Conservation (phyloP, 495 filamentous ascomycete species). For the Neurospora sublineolata region DNA sequence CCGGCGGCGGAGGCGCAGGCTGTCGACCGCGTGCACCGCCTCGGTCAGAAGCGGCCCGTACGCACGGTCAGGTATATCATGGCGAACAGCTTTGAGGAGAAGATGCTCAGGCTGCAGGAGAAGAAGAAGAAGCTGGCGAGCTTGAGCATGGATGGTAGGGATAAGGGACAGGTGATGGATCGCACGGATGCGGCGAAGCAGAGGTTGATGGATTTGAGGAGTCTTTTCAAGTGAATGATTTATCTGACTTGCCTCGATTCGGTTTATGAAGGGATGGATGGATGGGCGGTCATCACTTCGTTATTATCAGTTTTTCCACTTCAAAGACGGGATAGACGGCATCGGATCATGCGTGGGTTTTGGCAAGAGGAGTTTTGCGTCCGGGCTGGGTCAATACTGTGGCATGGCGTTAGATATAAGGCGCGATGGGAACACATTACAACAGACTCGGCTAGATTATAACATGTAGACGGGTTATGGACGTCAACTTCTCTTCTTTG, state of each 20-base stretch:
- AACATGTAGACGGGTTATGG: background rate
- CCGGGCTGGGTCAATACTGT: background rate
- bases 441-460: background rate
- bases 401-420: background rate
- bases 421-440: background rate
- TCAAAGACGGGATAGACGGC: background rate
- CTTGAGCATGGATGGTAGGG: conserved; percentile 60
- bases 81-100: conserved; percentile 82
- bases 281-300: background rate
- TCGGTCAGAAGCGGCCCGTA: conserved; percentile 81
- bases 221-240: conserved; percentile 64
- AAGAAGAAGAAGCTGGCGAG: conserved; percentile 86
- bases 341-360: background rate
- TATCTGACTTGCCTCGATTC: background rate
- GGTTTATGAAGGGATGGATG: background rate
- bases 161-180: conserved; percentile 44
- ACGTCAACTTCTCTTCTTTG: background rate
- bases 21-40: conserved; percentile 83
- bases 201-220: conserved; percentile 67
- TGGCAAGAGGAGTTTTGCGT: background rate
- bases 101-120: conserved; percentile 75
- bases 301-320: background rate
- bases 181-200: conserved; percentile 65
- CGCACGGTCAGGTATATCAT: conserved; percentile 78
- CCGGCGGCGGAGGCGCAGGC: conserved; percentile 91